Conservation (phyloP, 2,329 filamentous ascomycete genomes). For the Sporothrix schenckii region DNA sequence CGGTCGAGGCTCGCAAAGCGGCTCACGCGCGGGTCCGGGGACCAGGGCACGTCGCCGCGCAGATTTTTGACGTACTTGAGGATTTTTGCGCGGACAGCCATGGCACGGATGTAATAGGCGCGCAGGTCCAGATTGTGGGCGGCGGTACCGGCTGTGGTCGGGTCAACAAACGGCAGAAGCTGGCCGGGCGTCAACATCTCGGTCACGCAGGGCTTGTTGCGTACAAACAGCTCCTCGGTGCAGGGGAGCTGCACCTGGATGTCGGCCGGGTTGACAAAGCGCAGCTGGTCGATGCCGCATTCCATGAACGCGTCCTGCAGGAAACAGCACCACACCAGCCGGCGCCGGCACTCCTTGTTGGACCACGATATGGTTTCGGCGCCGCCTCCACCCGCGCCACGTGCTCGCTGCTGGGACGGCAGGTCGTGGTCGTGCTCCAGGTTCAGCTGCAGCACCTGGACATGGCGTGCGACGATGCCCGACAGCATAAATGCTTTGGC, state of each 20-base stretch:
- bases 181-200: slow-evolving; percentile 30
- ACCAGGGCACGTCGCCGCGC: slow-evolving; percentile 32
- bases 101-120: slow-evolving; percentile 31
- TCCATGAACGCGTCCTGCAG: slow-evolving; percentile 31
- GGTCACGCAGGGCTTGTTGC: slow-evolving; percentile 26
- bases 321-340: slow-evolving; percentile 31
- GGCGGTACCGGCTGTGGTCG: not conserved
- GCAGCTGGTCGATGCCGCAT: slow-evolving; percentile 34
- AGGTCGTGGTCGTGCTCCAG: slow-evolving; percentile 30
- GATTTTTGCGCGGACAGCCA: slow-evolving; percentile 28
- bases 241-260: slow-evolving; percentile 33
- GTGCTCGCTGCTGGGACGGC: slow-evolving; percentile 10
- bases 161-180: slow-evolving; percentile 26
- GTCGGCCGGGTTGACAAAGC: slow-evolving; percentile 31
- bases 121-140: slow-evolving; percentile 29
- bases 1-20: slow-evolving; percentile 24
- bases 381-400: not conserved
- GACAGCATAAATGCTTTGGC: slow-evolving; percentile 33
- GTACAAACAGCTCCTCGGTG: slow-evolving; percentile 29
- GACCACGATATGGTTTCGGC: slow-evolving; percentile 26
- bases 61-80: slow-evolving; percentile 33
- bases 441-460: slow-evolving; percentile 33
- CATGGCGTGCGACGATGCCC: slow-evolving; percentile 30
- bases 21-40: slow-evolving; percentile 19
- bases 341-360: slow-evolving; percentile 29